phyloP scores from a whole-genome alignment of 768 basidiomycete genomes.

The Exidia glandulosa region DNA sequence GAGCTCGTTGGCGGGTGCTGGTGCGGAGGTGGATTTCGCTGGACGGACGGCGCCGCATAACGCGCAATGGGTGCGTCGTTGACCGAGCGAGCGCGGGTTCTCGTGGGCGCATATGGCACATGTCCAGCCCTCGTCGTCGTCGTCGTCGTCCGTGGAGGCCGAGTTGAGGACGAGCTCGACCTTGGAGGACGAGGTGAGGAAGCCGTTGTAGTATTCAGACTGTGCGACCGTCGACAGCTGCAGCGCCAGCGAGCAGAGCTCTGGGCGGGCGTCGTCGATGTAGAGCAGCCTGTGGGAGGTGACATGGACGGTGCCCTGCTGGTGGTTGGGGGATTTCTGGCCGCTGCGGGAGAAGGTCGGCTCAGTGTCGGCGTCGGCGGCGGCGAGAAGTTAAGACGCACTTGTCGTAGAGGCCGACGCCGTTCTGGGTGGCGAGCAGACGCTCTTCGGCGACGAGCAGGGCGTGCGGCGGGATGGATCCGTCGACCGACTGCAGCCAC shows the following conservation, averaged over 20 bases:
- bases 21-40: constrained; percentile 18
- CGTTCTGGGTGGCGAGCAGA: constrained; percentile 58
- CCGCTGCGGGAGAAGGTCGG: constrained; percentile 31
- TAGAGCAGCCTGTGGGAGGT: constrained; percentile 84
- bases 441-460: constrained; percentile 76
- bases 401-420: constrained; percentile 90
- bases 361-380: background rate
- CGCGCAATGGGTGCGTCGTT: constrained; percentile 46
- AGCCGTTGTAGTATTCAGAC: constrained; percentile 82
- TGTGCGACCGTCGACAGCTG: constrained; percentile 53
- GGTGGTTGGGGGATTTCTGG: constrained; percentile 74
- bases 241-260: constrained; percentile 53
- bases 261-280: constrained; percentile 35
- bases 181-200: constrained; percentile 84
- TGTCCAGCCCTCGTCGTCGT: constrained; percentile 54
- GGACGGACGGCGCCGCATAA: constrained; percentile 73
- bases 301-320: constrained; percentile 58
- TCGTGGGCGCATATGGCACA: constrained; percentile 83
- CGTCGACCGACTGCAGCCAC: constrained; percentile 35
- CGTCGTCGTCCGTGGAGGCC: constrained; percentile 15
- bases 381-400: constrained; percentile 26
- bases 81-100: constrained; percentile 60
- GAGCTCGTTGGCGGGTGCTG: constrained; percentile 11
- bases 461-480: constrained; percentile 66
- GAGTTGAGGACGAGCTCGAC: constrained; percentile 58